phyloP scores from a whole-genome alignment of 2,329 filamentous ascomycete genomes.

The Colletotrichum zoysiae region DNA sequence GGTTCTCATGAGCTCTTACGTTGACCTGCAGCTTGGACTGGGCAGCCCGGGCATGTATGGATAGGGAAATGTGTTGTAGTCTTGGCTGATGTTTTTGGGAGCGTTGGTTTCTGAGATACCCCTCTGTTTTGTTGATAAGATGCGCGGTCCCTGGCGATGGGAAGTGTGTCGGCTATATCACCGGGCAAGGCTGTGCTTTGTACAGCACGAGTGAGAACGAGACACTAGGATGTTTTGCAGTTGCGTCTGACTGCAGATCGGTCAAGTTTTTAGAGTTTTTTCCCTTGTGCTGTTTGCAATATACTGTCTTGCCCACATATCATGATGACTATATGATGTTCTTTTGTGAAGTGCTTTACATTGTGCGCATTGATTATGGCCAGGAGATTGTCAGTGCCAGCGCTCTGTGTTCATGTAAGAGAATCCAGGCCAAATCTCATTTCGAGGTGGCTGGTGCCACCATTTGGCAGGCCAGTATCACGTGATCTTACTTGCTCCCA shows the following conservation, averaged over 20 bases:
- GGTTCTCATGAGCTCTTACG: constrained; percentile 22
- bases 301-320: constrained; percentile 28
- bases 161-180: constrained; percentile 34
- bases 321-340: neutral
- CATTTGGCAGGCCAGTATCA: neutral
- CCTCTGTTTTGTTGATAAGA: constrained; percentile 43
- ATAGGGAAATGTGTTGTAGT: constrained; percentile 18
- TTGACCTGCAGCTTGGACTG: constrained; percentile 20
- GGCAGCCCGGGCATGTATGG: constrained; percentile 19
- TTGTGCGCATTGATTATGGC: neutral
- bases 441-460: neutral
- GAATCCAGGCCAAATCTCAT: neutral
- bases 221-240: neutral
- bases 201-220: neutral
- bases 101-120: constrained; percentile 43
- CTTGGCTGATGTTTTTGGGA: constrained; percentile 33
- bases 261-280: constrained; percentile 3
- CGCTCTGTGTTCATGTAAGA: neutral
- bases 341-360: neutral
- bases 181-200: constrained; percentile 21
- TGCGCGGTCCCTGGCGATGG: constrained; percentile 2
- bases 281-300: constrained; percentile 15
- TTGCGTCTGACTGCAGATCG: constrained; percentile 6
- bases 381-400: neutral
- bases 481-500: constrained; percentile 4